Evolutionary conservation across 495 filamentous ascomycete genomes (phyloP), one percentile per base, ranked within the genome.

Genomic region (Tetracladium setigerum): DNA sequence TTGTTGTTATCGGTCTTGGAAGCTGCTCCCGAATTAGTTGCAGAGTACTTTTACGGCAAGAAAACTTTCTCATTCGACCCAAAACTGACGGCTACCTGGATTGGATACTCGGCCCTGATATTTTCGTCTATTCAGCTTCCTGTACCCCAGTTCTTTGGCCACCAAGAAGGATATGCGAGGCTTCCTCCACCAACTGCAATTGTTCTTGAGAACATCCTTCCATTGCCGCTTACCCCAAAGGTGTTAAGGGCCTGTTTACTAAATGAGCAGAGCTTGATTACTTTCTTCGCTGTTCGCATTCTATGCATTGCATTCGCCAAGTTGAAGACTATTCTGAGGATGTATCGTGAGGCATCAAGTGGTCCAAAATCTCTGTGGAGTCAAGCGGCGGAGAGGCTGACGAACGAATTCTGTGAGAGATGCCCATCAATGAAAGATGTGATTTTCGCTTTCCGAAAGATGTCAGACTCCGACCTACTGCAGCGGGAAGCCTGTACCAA

Each of bases 71-170:
- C 80, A 4, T 86, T 94, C 41, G 94, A 96, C 19, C 90, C 92
- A 0, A 97, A 95, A 57, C 71, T 89, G 9, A 88, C 88, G 1
- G 74, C 87, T 0, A 91, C 90, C 4, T 99, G 92, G 92, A 83
- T 97, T 54, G 89, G 90, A 15, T 95, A 90, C 59, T 89, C 86
- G 2, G 75, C 87, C 0, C 86, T 97, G 44, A 65, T 99, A 5
- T 90, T 92, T 61, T 84, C 83, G 17, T 73, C 76, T 1, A 75
- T 96, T 6, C 73, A 83, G 44, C 61, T 95, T 17, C 82, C 84
- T 11, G 68, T 94, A 37, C 88, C 88, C 12, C 54, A 66, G 7
- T 77, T 74, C 54, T 85, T 87, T 59, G 86, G 86, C 13, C 66
- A 68, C 16, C 47, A 41, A 8, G 56, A 62, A 1, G 52, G 61